Conservation (phyloP, 2,329 filamentous ascomycete genomes). For the Talaromyces sp. region DNA sequence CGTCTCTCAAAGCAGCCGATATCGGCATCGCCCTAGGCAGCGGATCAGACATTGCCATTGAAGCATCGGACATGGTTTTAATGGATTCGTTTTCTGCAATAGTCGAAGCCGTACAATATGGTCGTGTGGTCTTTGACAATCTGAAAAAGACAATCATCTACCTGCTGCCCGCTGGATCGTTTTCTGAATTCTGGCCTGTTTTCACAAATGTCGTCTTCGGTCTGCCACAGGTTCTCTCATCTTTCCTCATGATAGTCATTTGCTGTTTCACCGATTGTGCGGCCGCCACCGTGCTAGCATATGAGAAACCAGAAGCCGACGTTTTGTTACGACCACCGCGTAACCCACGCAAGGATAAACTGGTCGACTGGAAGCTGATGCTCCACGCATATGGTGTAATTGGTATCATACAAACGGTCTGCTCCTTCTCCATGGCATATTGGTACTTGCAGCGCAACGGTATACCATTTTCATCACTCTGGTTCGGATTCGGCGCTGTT, state of each 20-base stretch:
- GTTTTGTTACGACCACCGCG: slow-evolving; percentile 66
- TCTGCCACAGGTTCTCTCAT: slow-evolving; percentile 67
- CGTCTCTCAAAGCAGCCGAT: slow-evolving; percentile 51
- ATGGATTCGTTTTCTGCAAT: slow-evolving; percentile 68
- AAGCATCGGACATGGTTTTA: slow-evolving; percentile 60
- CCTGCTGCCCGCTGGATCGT: slow-evolving; percentile 68
- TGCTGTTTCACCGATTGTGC: slow-evolving; percentile 74
- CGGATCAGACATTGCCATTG: slow-evolving; percentile 59
- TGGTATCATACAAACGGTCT: slow-evolving; percentile 59
- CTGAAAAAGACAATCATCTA: slow-evolving; percentile 75
- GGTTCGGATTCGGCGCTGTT: slow-evolving; percentile 63
- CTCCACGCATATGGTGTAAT: slow-evolving; percentile 69
- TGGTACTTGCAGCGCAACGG: slow-evolving; percentile 60
- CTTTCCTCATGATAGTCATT: slow-evolving; percentile 68
- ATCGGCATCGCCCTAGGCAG: slow-evolving; percentile 58
- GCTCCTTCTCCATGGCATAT: slow-evolving; percentile 62
- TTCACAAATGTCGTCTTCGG: slow-evolving; percentile 70
- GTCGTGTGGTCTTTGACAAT: slow-evolving; percentile 72
- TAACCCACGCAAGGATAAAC: slow-evolving; percentile 63
- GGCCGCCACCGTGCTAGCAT: slow-evolving; percentile 68
- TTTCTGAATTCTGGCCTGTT: slow-evolving; percentile 70
- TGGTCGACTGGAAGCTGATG: slow-evolving; percentile 70
- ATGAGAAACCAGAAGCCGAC: slow-evolving; percentile 73
- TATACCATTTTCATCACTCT: slow-evolving; percentile 61
- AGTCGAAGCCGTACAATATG: slow-evolving; percentile 68